Conservation (phyloP, 352 stramenopile species). For the Chrysophaeum taylorii region DNA sequence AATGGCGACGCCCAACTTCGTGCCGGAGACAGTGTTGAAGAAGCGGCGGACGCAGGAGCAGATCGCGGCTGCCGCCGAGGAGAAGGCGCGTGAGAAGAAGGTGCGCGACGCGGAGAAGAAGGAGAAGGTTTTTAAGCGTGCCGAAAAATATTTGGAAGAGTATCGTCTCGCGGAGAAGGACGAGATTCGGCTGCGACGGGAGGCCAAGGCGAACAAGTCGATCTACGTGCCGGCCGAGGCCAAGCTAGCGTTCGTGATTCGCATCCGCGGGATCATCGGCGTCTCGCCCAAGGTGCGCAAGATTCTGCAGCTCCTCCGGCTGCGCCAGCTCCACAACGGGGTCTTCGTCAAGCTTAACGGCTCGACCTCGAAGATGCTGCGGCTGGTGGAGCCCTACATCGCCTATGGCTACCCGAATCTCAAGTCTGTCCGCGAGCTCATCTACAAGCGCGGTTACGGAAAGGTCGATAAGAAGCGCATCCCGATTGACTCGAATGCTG, state of each 20-base stretch:
- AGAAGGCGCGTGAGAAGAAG: conserved; percentile 44
- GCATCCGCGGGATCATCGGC: conserved; percentile 96
- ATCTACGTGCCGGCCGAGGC: conserved; percentile 93
- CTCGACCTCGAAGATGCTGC: conserved; percentile 98
- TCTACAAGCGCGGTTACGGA: conserved; percentile 99
- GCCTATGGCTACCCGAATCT: conserved; percentile 95
- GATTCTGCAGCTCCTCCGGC: conserved; percentile 97
- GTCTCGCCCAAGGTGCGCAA: conserved; percentile 76
- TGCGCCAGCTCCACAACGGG: conserved; percentile 98
- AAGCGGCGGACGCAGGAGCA: conserved; percentile 64
- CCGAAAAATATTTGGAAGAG: conserved; percentile 97
- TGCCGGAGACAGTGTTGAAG: conserved; percentile 66
- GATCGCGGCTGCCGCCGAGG: conserved; percentile 50
- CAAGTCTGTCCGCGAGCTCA: conserved; percentile 91
- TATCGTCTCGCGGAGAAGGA: conserved; percentile 86
- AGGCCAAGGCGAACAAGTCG: conserved; percentile 86
- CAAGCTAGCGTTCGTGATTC: conserved; percentile 94
- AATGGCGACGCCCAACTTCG: conserved; percentile 45
- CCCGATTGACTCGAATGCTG: conserved; percentile 87
- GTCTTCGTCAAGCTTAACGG: conserved; percentile 99
- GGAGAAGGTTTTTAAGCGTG: conserved; percentile 71
- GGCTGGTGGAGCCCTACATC: conserved; percentile 94
- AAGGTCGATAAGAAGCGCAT: conserved; percentile 96
- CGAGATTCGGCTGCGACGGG: conserved; percentile 79
- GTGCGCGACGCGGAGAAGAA: conserved; percentile 45